Conservation (phyloP, 495 filamentous ascomycete genomes). For the Trypethelium eluteriae region DNA sequence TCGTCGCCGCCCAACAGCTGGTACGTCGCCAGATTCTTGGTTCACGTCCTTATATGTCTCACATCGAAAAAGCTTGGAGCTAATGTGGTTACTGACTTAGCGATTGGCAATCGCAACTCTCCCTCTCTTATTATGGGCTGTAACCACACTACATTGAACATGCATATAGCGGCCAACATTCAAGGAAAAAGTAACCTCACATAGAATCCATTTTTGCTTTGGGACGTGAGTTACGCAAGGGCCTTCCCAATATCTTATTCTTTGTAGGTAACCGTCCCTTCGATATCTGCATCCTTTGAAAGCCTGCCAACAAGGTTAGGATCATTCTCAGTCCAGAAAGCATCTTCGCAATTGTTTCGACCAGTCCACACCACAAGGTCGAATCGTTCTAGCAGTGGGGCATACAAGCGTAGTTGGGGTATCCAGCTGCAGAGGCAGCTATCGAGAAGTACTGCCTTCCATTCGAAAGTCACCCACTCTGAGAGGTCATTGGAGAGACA, state of each 20-base stretch:
- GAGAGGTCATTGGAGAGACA: conserved; percentile 6
- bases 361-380: conserved; percentile 5
- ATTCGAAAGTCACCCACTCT: conserved; percentile 1
- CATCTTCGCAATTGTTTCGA: conserved; percentile 8
- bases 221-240: no score
- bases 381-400: conserved; percentile 5
- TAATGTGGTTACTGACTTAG: not conserved
- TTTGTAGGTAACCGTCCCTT: conserved; percentile 7
- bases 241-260: conserved; percentile 7
- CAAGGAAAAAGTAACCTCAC: no score
- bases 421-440: conserved; percentile 7
- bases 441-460: conserved; percentile 7
- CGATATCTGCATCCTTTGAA: not conserved
- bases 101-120: not conserved
- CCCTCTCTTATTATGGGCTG: not conserved
- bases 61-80: not conserved
- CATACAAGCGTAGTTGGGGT: conserved; percentile 1
- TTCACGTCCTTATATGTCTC: not conserved
- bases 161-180: no score
- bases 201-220: no score
- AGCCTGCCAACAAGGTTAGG: conserved; percentile 1
- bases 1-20: not conserved
- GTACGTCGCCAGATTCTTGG: not conserved
- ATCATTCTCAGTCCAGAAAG: conserved; percentile 8
- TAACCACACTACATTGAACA: not conserved